phyloP scores from a whole-genome alignment of 2,329 filamentous ascomycete genomes.

The Pyricularia sp. region DNA sequence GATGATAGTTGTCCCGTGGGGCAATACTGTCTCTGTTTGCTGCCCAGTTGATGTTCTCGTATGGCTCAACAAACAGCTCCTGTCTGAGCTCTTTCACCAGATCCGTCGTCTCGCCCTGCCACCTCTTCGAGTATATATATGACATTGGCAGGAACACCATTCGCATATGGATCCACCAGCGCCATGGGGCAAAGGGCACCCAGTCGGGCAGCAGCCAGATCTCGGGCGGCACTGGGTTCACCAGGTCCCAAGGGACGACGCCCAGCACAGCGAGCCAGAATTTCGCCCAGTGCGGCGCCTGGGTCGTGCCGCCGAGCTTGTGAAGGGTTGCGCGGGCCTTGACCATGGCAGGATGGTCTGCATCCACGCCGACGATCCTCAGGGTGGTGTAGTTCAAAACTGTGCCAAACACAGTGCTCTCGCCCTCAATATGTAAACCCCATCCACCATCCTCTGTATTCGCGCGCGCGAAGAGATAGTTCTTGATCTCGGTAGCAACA shows the following conservation, averaged over 20 bases:
- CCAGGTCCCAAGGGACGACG: constrained; percentile 76
- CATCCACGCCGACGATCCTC: constrained; percentile 67
- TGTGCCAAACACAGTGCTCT: constrained; percentile 85
- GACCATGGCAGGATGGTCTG: constrained; percentile 73
- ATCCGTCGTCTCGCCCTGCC: constrained; percentile 62
- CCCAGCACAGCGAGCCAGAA: constrained; percentile 85
- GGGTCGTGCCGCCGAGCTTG: constrained; percentile 70
- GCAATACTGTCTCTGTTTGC: constrained; percentile 73
- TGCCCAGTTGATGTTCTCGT: constrained; percentile 65
- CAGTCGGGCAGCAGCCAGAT: constrained; percentile 87
- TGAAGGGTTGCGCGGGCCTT: constrained; percentile 75
- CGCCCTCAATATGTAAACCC: constrained; percentile 90
- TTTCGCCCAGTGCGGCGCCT: constrained; percentile 91
- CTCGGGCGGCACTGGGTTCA: constrained; percentile 89
- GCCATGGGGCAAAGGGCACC: constrained; percentile 79
- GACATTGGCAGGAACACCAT: constrained; percentile 90
- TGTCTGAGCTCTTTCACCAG: constrained; percentile 60
- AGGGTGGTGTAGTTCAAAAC: constrained; percentile 75
- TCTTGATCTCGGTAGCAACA: constrained; percentile 77
- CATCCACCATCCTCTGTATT: constrained; percentile 86
- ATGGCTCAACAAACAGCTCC: constrained; percentile 72
- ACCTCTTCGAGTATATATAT: constrained; percentile 74
- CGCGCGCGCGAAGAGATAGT: constrained; percentile 79
- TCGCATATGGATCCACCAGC: constrained; percentile 99
- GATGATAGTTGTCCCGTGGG: constrained; percentile 75